Evolutionary conservation across 2,329 filamentous ascomycete species (phyloP).

Genomic region (Polychaeton citri): DNA sequence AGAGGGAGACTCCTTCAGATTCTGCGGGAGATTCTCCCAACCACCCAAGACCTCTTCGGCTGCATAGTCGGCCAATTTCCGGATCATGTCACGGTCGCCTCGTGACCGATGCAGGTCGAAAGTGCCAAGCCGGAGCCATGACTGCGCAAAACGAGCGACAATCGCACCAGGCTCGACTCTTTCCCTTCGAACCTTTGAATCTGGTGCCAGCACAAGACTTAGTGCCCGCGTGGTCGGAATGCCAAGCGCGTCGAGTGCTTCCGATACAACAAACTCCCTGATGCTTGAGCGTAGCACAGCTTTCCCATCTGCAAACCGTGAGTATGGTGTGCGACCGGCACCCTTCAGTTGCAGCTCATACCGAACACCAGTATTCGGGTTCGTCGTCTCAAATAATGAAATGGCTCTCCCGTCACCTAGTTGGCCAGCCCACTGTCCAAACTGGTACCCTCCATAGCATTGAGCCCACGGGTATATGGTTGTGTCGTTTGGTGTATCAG

Average conservation of each 20-base stretch:
- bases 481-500: conserved; percentile 42
- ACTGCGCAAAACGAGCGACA: conserved; percentile 79
- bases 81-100: conserved; percentile 61
- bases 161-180: conserved; percentile 80
- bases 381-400: conserved; percentile 80
- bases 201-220: conserved; percentile 63
- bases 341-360: conserved; percentile 95
- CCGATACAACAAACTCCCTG: conserved; percentile 84
- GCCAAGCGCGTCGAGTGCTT: conserved; percentile 69
- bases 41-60: conserved; percentile 79
- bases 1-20: not conserved
- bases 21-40: conserved; percentile 63
- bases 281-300: conserved; percentile 88
- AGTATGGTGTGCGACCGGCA: conserved; percentile 86
- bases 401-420: conserved; percentile 91
- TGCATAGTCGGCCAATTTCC: conserved; percentile 66
- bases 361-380: conserved; percentile 53
- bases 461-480: conserved; percentile 95
- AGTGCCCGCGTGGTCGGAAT: conserved; percentile 82
- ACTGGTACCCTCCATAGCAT: conserved; percentile 70
- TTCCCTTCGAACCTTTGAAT: conserved; percentile 63
- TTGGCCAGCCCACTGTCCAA: conserved; percentile 86
- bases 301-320: conserved; percentile 88
- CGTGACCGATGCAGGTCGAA: conserved; percentile 83
- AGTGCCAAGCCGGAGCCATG: conserved; percentile 85